Conservation (phyloP, 192 early-diverging fungal species). For the Coemansia sp. region DNA sequence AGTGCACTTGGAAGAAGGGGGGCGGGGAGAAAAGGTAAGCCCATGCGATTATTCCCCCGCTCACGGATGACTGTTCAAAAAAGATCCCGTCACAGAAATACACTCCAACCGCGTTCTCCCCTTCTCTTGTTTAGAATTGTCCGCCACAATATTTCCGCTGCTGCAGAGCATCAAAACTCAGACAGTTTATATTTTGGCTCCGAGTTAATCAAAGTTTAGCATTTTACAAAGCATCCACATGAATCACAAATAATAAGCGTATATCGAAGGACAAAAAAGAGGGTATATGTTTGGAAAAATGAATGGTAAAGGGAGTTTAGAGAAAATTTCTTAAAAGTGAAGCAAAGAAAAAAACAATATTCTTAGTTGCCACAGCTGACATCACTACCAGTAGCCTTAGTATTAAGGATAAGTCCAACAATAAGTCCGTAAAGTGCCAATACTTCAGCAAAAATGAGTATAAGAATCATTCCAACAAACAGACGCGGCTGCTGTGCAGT, state of each 20-base stretch:
- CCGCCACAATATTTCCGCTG: background rate
- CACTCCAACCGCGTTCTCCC: too few relatives aligned
- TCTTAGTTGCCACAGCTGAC: slow-evolving; percentile 51
- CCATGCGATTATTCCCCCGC: too few relatives aligned
- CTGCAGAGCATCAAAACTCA: background rate
- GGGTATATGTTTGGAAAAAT: background rate
- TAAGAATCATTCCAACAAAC: slow-evolving; percentile 84
- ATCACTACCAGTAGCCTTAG: slow-evolving; percentile 60
- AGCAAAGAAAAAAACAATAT: background rate
- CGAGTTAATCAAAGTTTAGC: background rate
- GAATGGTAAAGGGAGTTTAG: background rate
- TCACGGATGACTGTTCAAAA: too few relatives aligned
- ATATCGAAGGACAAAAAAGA: background rate
- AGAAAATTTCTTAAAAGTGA: background rate
- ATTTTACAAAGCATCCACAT: too few relatives aligned
- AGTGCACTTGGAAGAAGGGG: too few relatives aligned
- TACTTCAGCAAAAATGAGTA: slow-evolving; percentile 89
- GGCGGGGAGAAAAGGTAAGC: too few relatives aligned
- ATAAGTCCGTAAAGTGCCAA: slow-evolving; percentile 85
- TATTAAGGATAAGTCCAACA: slow-evolving; percentile 82
- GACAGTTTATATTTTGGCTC: background rate
- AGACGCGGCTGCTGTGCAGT: slow-evolving; percentile 76
- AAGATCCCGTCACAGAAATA: too few relatives aligned
- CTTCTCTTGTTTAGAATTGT: background rate
- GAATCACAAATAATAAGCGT: background rate